Evolutionary conservation across 176 grass and related monocot species (phyloP).

Genomic region (Thinopyrum elongatum): DNA sequence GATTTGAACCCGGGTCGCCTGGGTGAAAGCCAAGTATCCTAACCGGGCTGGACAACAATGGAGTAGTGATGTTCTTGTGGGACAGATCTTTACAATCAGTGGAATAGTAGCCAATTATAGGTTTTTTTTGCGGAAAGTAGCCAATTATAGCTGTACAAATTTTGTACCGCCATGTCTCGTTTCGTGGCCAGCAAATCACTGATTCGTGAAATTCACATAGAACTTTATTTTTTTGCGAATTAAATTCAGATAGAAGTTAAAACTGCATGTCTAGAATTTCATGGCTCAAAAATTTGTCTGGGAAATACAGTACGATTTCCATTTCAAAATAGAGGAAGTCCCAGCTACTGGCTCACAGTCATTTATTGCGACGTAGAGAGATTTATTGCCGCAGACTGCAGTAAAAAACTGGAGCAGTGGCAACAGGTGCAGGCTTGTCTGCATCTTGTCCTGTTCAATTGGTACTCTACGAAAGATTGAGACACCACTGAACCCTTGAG

Average conservation of each 20-base stretch:
- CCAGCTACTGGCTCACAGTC: too few relatives aligned
- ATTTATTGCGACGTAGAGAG: too few relatives aligned
- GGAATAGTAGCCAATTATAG: background rate
- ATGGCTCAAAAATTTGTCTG: too few relatives aligned
- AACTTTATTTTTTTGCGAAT: too few relatives aligned
- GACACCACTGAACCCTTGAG: background rate
- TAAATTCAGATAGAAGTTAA: background rate
- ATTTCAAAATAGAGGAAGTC: too few relatives aligned
- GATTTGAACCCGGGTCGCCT: conserved; percentile 95
- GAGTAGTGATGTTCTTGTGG: background rate
- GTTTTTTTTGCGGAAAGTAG: too few relatives aligned
- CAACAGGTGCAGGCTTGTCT: background rate
- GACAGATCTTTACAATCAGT: rapidly evolving
- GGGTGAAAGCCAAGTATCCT: conserved; percentile 57
- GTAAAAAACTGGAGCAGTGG: too few relatives aligned
- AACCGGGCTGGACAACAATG: too few relatives aligned
- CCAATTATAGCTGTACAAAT: background rate
- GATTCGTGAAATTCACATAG: background rate
- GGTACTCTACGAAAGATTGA: background rate
- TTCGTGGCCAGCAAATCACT: background rate
- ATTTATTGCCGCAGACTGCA: too few relatives aligned
- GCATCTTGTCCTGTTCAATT: background rate
- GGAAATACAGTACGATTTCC: background rate
- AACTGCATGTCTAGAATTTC: background rate
- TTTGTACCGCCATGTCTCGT: background rate